Base-by-base conservation (phyloP, 345 rosid genomes). In the Boechera stricta region DNA sequence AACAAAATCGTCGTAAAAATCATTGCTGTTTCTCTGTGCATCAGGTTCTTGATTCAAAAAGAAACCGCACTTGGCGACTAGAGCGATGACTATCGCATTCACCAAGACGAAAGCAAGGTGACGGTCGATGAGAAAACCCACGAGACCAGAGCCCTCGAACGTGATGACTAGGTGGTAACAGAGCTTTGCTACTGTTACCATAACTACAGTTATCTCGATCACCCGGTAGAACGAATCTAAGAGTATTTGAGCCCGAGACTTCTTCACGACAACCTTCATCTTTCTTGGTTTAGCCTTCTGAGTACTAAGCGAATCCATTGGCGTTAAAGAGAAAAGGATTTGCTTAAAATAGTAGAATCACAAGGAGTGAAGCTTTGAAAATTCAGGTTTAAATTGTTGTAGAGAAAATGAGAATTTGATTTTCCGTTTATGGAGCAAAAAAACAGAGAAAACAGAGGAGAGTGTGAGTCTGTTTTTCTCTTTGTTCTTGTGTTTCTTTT, bases 101-200 rank as follows among this genome's bases (percentile, higher is more conserved):
- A 94, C 97, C 1, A 91, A 54, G 35, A 95, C 29, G 69, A 95
- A 95, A 49, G 92, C 86, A 44, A 95, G 89, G 15, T 83, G 85
- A 42, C 96, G 93, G 57, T 90, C 88, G 31, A 69, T 80, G 13
- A 92, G 80, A 49, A 78, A 49, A 54, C 77, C 74, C 1, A 81
- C 55, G 21, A 92, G 31, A 77, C 80, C 79, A 6, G 86, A 88
- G 79, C 73, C 77, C 79, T 79, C 88, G 41, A 91, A 80, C 10
- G 89, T 84, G 38, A 69, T 65, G 10, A 95, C 89, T 39, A 92
- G 82, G 5, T 80, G 83, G 57, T 78, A 42, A 10, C 89, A 75
- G 32, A 92, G 79, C 82, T 87, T 84, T 24, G 91, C 86, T 41
- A 89, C 42, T 57, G 94, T 64, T 4, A 89, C 77, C 61, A 92